Evolutionary conservation across 371 early-diverging fungal genomes (phyloP), one percentile per base, ranked within the genome.

Genomic region (Apophysomyces elegans): DNA sequence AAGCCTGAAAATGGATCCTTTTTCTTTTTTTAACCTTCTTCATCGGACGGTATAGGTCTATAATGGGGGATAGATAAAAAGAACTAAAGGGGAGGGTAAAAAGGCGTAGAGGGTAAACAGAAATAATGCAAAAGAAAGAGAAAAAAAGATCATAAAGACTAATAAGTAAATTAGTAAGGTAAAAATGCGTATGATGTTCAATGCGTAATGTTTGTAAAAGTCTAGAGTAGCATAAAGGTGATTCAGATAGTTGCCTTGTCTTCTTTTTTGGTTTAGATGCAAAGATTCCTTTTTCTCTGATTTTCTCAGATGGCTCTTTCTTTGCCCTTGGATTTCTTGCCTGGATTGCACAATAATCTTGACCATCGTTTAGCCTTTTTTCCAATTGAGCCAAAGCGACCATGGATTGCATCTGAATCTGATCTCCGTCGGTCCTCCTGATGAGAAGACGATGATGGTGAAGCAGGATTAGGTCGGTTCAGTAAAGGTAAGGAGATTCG

Each of bases 331-430:
- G 54, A 50, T 50, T 50, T 50, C 21, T 50, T 50, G 16, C 7
- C 54, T n/a, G 54, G 54, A 32, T 50, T 50, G 21, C 54, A 50
- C 54, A 50, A 21, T 26, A 50, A 50, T 50, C 21, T 50, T 21
- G 54, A 50, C 54, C 54, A 50, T 50, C 54, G 54, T 50, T 50
- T 50, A 26, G 54, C 54, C 54, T 50, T 50, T 50, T 50, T 50
- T 50, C 54, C 54, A 50, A 50, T 50, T 50, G 54, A 50, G 16
- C 54, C 54, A 50, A 50, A 50, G 9, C 54, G 54, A 50, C 35
- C 21, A 9, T 50, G 54, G 21, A 50, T 50, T 21, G 54, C 54
- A 18, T 50, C 54, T 26, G 54, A 50, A 26, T 50, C 54, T 26
- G 54, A 50, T 26, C 54, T 50, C 21, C 54, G 54, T 50, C 54